Base-by-base conservation (phyloP, 2,329 filamentous ascomycete genomes). In the Chaetomium sp. region DNA sequence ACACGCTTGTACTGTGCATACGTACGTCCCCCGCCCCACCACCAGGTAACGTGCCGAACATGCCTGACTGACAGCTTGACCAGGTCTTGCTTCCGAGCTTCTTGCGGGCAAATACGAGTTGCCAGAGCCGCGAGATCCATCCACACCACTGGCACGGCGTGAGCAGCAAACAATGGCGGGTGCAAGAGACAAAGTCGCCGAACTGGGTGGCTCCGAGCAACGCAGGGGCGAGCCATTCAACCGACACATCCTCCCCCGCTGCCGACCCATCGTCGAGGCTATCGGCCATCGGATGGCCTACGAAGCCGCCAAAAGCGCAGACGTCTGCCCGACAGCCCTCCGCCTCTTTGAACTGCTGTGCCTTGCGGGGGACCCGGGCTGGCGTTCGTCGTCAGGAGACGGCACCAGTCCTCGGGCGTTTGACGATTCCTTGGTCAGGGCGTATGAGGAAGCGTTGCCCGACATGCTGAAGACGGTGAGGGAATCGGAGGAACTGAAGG, bases 401-500 rank as follows among this genome's bases (percentile, higher is more conserved):
- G n/a, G n/a, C n/a, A n/a, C n/a, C n/a, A n/a, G n/a, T n/a, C n/a
- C n/a, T n/a, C n/a, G 25, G 49, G 10, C 3, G 21, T 51, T 27
- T 25, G 21, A 51, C 19, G 49, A 51, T 27, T 21, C 21, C 19
- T 51, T 51, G 49, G 49, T 51, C 3, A 4, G 10, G 8, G 49
- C 49, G 49, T 51, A 51, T 51, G 49, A 51, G 21, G 49, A 16
- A 10, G 49, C 25, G 21, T 51, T 51, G 49, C 49, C 49, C 10
- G 49, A 51, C 19, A 51, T 51, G 49, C 12, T 51, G 49, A 13
- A 16, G 49, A 6, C 49, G 49, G 25, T 51, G 49, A 5, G 3
- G 38, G 38, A 19, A 4, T 5, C 12, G 49, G 49, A 27, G n/a
- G 19, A 23, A 4, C 1, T 25, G 10, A 7, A 7, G 21, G 49